Base-by-base conservation (phyloP, 2,329 filamentous ascomycete genomes). In the Grosmannia clavigera region DNA sequence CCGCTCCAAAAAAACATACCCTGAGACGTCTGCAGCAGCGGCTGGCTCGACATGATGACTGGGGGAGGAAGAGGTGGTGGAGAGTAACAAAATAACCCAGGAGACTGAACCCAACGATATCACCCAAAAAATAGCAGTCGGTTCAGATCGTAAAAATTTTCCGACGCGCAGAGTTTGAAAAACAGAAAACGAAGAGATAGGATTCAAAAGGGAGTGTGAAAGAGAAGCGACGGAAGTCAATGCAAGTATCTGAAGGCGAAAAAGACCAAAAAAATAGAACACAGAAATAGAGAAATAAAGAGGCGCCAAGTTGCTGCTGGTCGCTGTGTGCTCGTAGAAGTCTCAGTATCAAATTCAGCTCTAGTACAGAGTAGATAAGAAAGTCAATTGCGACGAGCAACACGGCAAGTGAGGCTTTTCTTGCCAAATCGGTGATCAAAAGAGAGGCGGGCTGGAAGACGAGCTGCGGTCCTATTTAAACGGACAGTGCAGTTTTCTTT, bases 11-110 rank as follows among this genome's bases (percentile, higher is more conserved):
- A 35, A 3, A 1, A 29, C 62, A 33, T 81, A 95, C 92, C 92
- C 65, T 91, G 92, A 58, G 92, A 87, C 58, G 90, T 92, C 72
- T 96, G 92, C 67, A 99, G 89, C 61, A 99, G 88, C 70, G 94
- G 94, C 77, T 96, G 92, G 72, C 86, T 91, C 65, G 94, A 99
- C 94, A 99, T 97, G 70, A 65, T 80, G 6, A 19, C 14, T 7
- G 50, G 7, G 29, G 72, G 58, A 58, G 59, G 38, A 16, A 60
- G 40, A 38, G 55, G 51, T 11, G 38, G 3, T 10, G 25, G 19
- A 46, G 25, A n/a, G 38, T 43, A 3, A 5, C 31, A n/a, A n/a
- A 40, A 55, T 43, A 55, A 35, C 7, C 4, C 16, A 7, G 35
- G 6, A 38, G 16, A 55, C 7, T 11, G 19, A 33, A 11, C 12